Percentiles rank a stretch among this genome's conserved stretches.
These are phyloP conservation scores for Metschnikowia santaceciliae DNA, from an alignment of 805 yeast species.

Conservation along the genomic window DNA sequence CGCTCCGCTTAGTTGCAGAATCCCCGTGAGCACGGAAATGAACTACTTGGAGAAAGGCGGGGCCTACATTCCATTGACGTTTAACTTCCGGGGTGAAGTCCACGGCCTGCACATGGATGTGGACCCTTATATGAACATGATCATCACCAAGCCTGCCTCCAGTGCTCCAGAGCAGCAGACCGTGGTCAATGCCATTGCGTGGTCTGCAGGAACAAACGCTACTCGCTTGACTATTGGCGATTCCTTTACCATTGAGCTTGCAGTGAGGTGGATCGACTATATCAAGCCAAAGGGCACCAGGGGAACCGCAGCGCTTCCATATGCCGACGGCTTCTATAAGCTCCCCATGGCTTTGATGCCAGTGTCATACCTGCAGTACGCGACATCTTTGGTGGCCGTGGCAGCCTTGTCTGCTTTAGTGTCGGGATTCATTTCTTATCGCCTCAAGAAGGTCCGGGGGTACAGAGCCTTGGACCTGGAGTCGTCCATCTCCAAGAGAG, in stretches of 20 bases:
- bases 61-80: constrained; percentile 53
- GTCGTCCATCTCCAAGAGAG: constrained; percentile 20
- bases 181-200: constrained; percentile 53
- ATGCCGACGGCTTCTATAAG: constrained; percentile 37
- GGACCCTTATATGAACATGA: constrained; percentile 53
- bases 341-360: constrained; percentile 30
- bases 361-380: constrained; percentile 22
- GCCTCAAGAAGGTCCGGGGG: constrained; percentile 20
- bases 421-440: constrained; percentile 24
- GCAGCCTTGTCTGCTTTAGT: constrained; percentile 23
- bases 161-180: constrained; percentile 31
- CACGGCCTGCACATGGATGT: constrained; percentile 66
- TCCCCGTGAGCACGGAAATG: constrained; percentile 48
- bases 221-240: constrained; percentile 67
- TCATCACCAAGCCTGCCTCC: constrained; percentile 39
- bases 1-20: constrained; percentile 65
- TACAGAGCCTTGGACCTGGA: constrained; percentile 24
- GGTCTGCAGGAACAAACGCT: constrained; percentile 58
- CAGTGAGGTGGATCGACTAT: constrained; percentile 52
- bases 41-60: constrained; percentile 41
- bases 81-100: constrained; percentile 63
- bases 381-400: constrained; percentile 18
- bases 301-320: constrained; percentile 27
- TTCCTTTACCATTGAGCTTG: constrained; percentile 50
- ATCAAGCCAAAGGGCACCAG: constrained; percentile 20